Base-by-base conservation (phyloP, 1,139 yeast genomes). In the Spencermartinsiella ligniputridi region DNA sequence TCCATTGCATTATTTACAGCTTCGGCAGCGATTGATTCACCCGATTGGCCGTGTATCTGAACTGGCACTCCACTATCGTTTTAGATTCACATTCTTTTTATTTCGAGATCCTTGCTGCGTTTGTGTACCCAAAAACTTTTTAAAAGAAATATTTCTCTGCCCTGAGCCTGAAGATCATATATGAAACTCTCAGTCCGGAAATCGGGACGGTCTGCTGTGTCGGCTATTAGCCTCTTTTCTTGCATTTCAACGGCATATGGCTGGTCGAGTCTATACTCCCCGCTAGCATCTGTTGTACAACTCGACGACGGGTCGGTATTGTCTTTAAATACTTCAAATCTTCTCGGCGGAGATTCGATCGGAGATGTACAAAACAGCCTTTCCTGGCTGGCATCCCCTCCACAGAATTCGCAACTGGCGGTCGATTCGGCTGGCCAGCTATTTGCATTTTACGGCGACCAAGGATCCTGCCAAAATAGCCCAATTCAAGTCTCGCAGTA, bases 401-500 rank as follows among this genome's bases (percentile, higher is more conserved):
- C 46, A 5, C 35, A 17, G 11, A 21, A 17, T 9, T 16, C 42
- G 17, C 12, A 27, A 13, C 37, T 37, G 21, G 39, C 42, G 3
- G 20, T 30, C 11, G 39, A 38, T 4, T 34, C 17, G 16, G 6
- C 25, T 13, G 37, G 47, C 17, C 42, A 46, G 2, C 42, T 54
- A 24, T 39, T 43, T 20, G 54, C 57, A 19, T 50, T 53, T 34
- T 41, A 45, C 25, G 53, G 55, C 13, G 39, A 40, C 13, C 37
- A 41, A 18, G 45, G 52, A 35, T 29, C 34, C 4, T 27, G 32
- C 15, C 32, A 27, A 27, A 27, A 9, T 5, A 4, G 13, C 5
- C 44, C 52, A 11, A 45, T 58, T 25, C 36, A 42, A 18, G 48
- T 58, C 9, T 46, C 55, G 13, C 25, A 45, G 30, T 57, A 52